A percentile compares a stretch with the other conserved stretches of the same genome.
These are phyloP conservation scores for Colletotrichum echinochloae DNA, from an alignment of 2,329 filamentous ascomycete species.

Conservation along the genomic window DNA sequence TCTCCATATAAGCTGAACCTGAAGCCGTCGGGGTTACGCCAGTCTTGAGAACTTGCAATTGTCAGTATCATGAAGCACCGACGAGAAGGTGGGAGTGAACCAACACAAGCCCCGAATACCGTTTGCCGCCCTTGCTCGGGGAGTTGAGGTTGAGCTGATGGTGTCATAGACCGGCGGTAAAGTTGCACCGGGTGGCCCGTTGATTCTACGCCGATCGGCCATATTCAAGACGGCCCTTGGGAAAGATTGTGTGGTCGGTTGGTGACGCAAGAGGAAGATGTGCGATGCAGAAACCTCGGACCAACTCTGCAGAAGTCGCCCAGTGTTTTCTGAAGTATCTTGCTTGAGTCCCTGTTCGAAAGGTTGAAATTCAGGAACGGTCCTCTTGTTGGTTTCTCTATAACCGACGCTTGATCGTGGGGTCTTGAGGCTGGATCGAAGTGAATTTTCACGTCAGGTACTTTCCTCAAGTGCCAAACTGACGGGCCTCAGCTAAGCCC, in stretches of 20 bases:
- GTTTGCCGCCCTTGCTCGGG: conserved; percentile 71
- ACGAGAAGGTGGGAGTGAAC: conserved; percentile 47
- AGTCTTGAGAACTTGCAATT: conserved; percentile 82
- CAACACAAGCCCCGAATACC: conserved; percentile 88
- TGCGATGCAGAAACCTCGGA: not conserved
- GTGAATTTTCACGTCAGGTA: conserved; percentile 17
- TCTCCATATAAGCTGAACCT: conserved; percentile 88
- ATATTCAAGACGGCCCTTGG: conserved; percentile 55
- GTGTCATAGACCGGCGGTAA: conserved; percentile 77
- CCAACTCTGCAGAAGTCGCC: not conserved
- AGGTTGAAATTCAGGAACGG: not conserved
- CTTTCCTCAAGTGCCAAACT: not conserved
- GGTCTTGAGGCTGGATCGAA: not conserved
- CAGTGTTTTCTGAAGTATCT: too few relatives aligned
- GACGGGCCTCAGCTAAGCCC: not conserved
- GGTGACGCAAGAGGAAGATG: not conserved
- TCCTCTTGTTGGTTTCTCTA: not conserved
- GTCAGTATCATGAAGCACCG: conserved; percentile 11
- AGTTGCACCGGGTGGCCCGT: conserved; percentile 85
- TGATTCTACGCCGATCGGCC: conserved; percentile 89
- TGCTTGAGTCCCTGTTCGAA: not conserved
- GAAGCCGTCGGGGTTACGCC: conserved; percentile 93
- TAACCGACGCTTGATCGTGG: not conserved
- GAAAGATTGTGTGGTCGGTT: not conserved
- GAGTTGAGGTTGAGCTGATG: conserved; percentile 51